These are phyloP conservation scores for Elaphomyces granulatus DNA, from an alignment of 495 filamentous ascomycete genomes.

Conservation along the genomic window DNA sequence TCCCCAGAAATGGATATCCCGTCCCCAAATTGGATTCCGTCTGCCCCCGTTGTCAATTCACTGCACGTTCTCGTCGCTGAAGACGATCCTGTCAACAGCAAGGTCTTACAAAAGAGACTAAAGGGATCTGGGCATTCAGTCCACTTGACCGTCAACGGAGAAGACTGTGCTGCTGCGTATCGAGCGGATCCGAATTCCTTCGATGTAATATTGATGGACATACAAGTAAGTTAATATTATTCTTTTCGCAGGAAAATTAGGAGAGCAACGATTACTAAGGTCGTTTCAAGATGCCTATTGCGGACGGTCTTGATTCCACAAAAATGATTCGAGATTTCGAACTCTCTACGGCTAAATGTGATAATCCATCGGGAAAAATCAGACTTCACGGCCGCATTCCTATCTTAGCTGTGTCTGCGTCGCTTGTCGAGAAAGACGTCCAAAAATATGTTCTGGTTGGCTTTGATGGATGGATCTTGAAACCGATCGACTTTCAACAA, in stretches of 20 bases:
- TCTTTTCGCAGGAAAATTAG: background rate
- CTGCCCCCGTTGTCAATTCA: background rate
- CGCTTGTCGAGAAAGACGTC: slow-evolving; percentile 55
- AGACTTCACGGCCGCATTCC: slow-evolving; percentile 36
- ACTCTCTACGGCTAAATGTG: slow-evolving; percentile 18
- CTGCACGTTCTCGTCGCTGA: slow-evolving; percentile 71
- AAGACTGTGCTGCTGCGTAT: slow-evolving; percentile 67
- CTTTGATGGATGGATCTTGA: slow-evolving; percentile 85
- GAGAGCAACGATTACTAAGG: slow-evolving; percentile 5
- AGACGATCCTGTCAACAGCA: slow-evolving; percentile 87
- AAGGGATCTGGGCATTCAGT: slow-evolving; percentile 68
- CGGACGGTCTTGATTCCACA: slow-evolving; percentile 72
- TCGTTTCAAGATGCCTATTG: slow-evolving; percentile 69
- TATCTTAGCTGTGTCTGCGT: slow-evolving; percentile 85
- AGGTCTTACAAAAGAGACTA: slow-evolving; percentile 70
- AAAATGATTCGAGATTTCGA: slow-evolving; percentile 70
- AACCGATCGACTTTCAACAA: slow-evolving; percentile 59
- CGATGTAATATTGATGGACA: slow-evolving; percentile 93
- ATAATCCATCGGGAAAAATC: slow-evolving; percentile 29
- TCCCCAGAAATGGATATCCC: background rate
- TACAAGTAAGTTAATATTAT: slow-evolving; percentile 49
- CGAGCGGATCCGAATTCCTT: slow-evolving; percentile 41
- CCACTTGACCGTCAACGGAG: slow-evolving; percentile 62
- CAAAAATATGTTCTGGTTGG: slow-evolving; percentile 62
- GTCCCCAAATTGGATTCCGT: background rate